Evolutionary conservation across 495 filamentous ascomycete genomes (phyloP).

Genomic region (Podospora bellae-mahoneyi): DNA sequence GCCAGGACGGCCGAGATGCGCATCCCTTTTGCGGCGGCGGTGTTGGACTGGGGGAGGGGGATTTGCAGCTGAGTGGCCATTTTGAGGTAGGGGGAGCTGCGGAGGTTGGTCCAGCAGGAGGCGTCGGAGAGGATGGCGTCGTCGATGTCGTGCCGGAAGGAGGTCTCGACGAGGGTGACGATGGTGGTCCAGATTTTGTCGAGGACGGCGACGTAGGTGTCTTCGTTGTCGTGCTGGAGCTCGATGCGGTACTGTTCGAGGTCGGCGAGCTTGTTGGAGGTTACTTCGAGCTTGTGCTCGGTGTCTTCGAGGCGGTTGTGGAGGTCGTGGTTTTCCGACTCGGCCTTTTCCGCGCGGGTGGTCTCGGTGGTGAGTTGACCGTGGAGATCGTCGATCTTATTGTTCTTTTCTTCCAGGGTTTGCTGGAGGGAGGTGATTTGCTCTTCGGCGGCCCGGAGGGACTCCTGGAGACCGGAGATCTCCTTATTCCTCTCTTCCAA

Average conservation of each 20-base stretch:
- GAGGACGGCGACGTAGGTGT: slow-evolving; percentile 35
- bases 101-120: slow-evolving; percentile 40
- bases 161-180: slow-evolving; percentile 35
- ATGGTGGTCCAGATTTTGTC: slow-evolving; percentile 42
- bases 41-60: slow-evolving; percentile 37
- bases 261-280: slow-evolving; percentile 24
- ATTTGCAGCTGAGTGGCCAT: slow-evolving; percentile 35
- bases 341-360: slow-evolving; percentile 29
- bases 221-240: slow-evolving; percentile 30
- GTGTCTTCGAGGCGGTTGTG: slow-evolving; percentile 31
- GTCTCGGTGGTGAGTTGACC: slow-evolving; percentile 27
- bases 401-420: slow-evolving; percentile 32
- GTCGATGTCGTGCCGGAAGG: slow-evolving; percentile 38
- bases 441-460: slow-evolving; percentile 30
- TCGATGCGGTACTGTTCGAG: slow-evolving; percentile 33
- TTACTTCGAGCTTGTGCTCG: slow-evolving; percentile 22
- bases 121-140: slow-evolving; percentile 32
- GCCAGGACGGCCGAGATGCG: slow-evolving; percentile 38
- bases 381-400: slow-evolving; percentile 30
- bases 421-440: slow-evolving; percentile 30
- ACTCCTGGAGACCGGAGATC: slow-evolving; percentile 30
- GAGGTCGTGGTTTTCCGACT: slow-evolving; percentile 30
- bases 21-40: slow-evolving; percentile 39
- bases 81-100: slow-evolving; percentile 38
- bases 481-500: slow-evolving; percentile 26